phyloP scores from a whole-genome alignment of 2,329 filamentous ascomycete genomes.

The Aspergillus novoparasiticus region DNA sequence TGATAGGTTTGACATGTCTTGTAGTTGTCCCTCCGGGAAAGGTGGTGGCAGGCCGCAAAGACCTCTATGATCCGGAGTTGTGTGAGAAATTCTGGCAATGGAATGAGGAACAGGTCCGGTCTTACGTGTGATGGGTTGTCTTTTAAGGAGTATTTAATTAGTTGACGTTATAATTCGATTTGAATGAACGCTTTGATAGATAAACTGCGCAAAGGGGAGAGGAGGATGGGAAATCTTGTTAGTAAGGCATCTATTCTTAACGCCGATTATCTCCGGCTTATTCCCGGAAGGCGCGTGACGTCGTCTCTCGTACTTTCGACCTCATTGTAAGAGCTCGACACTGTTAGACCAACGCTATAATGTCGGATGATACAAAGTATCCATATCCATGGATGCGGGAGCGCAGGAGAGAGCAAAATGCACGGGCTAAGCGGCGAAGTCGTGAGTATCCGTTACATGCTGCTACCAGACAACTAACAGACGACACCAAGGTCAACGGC shows the following conservation, averaged over 20 bases:
- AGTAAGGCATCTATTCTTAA: background rate
- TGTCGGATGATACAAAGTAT: background rate
- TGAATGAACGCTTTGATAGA: too few relatives aligned
- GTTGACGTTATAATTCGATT: background rate
- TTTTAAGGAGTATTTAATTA: background rate
- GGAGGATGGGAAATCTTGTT: background rate
- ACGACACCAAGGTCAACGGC: background rate
- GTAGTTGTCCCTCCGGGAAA: slow-evolving; percentile 6
- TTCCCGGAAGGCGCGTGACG: background rate
- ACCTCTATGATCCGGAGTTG: slow-evolving; percentile 2
- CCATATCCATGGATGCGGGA: background rate
- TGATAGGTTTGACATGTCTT: background rate
- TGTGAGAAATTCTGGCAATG: slow-evolving; percentile 9
- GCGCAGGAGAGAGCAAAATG: background rate
- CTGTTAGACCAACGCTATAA: background rate
- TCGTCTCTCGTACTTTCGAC: background rate
- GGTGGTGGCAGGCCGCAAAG: background rate
- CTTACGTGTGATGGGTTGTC: background rate
- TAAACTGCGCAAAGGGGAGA: too few relatives aligned
- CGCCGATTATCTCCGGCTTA: background rate
- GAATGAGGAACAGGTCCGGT: slow-evolving; percentile 10
- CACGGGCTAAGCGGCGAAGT: background rate
- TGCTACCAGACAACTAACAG: background rate
- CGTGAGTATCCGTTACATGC: background rate
- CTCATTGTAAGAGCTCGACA: background rate